Conservation (phyloP, 768 basidiomycete species). For the Cyclocybe cylindracea region DNA sequence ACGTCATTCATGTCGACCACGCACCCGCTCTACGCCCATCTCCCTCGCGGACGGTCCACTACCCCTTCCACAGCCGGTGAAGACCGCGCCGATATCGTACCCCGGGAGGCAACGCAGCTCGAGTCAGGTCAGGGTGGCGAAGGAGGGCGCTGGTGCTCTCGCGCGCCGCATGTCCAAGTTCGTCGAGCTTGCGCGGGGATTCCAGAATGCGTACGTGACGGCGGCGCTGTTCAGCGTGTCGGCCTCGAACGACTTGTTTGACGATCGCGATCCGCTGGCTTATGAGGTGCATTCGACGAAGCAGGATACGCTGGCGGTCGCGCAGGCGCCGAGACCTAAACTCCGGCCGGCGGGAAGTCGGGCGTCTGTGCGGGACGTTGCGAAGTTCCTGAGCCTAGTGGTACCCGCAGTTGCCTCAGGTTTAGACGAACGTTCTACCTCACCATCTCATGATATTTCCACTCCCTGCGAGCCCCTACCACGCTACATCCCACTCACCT, state of each 20-base stretch:
- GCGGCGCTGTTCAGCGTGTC: slow-evolving; percentile 50
- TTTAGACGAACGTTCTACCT: not conserved
- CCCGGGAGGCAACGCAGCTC: slow-evolving; percentile 21
- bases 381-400: slow-evolving; percentile 34
- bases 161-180: slow-evolving; percentile 36
- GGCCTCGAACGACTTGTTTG: slow-evolving; percentile 26
- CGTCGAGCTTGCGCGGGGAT: slow-evolving; percentile 52
- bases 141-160: slow-evolving; percentile 19
- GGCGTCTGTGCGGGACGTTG: slow-evolving; percentile 42
- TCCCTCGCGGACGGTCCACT: slow-evolving; percentile 38
- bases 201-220: slow-evolving; percentile 60
- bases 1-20: slow-evolving; percentile 37
- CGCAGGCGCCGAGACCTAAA: slow-evolving; percentile 9
- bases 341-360: slow-evolving; percentile 44
- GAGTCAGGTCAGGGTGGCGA: slow-evolving; percentile 17
- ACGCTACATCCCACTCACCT: slow-evolving; percentile 42
- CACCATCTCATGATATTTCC: slow-evolving; percentile 16
- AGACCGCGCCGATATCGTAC: slow-evolving; percentile 17
- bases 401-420: slow-evolving; percentile 1
- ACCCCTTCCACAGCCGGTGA: slow-evolving; percentile 10
- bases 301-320: slow-evolving; percentile 1
- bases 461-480: slow-evolving; percentile 14
- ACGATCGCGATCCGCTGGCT: slow-evolving; percentile 11
- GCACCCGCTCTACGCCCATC: slow-evolving; percentile 34
- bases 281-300: not conserved